These are phyloP conservation scores for Brachypodium distachyon DNA, from an alignment of 202 grass and related monocot species.

Conservation along the genomic window DNA sequence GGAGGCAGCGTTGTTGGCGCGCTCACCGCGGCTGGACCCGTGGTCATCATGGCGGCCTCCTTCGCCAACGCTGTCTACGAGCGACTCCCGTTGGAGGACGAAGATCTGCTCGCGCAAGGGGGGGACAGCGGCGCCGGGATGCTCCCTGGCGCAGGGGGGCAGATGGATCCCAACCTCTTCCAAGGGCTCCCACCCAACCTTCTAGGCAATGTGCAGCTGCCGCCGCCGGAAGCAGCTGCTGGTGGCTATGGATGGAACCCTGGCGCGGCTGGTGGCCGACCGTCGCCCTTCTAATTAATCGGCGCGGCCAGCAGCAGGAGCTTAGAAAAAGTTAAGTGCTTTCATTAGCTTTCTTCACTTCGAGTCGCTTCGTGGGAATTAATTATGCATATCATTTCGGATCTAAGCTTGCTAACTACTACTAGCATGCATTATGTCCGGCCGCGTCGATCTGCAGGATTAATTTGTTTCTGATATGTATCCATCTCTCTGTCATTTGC, in stretches of 20 bases:
- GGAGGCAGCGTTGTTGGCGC: conserved; percentile 76
- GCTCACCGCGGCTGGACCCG: conserved; percentile 55
- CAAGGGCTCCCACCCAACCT: conserved; percentile 71
- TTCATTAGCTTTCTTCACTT: conserved; percentile 32
- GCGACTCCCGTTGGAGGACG: conserved; percentile 75
- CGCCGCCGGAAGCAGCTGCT: conserved; percentile 54
- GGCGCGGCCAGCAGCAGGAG: not conserved
- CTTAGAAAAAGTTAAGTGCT: conserved; percentile 36
- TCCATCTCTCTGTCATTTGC: conserved; percentile 13
- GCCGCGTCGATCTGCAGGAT: no score
- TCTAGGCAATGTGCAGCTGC: conserved; percentile 73
- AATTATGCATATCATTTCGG: conserved; percentile 38
- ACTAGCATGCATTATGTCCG: conserved; percentile 26
- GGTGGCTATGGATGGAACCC: conserved; percentile 67
- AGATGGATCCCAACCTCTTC: conserved; percentile 42
- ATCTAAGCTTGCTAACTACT: conserved; percentile 25
- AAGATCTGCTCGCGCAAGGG: conserved; percentile 50
- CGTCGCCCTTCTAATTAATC: conserved; percentile 39
- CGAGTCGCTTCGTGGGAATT: conserved; percentile 25
- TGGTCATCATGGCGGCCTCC: conserved; percentile 93
- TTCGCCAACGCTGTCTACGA: conserved; percentile 96
- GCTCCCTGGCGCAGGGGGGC: conserved; percentile 34
- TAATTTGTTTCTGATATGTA: conserved; percentile 34
- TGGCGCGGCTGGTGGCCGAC: conserved; percentile 23
- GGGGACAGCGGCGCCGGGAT: conserved; percentile 29